Percentiles rank a stretch among this genome's conserved stretches.
Conservation (phyloP, 1,139 yeast genomes). For the Zygosaccharomyces pseudobailii region DNA sequence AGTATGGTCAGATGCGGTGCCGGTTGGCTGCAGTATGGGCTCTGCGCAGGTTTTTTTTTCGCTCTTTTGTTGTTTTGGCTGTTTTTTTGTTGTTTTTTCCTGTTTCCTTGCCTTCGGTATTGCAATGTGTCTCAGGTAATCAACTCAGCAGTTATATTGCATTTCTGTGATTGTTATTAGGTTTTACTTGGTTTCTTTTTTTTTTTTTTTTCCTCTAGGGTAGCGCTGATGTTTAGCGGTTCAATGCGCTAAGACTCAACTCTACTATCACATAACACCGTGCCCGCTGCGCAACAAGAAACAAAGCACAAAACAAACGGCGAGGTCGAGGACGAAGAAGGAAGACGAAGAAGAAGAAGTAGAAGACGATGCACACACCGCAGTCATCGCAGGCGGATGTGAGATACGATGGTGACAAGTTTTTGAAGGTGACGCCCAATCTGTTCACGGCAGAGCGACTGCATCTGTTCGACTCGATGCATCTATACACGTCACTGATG, state of each 20-base stretch:
- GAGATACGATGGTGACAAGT: conserved; percentile 13
- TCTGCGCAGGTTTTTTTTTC: not conserved
- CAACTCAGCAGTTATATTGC: not conserved
- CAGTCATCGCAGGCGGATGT: conserved; percentile 4
- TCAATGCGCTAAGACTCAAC: not conserved
- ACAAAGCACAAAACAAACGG: not conserved
- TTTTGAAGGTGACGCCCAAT: conserved; percentile 31
- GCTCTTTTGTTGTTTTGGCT: not conserved
- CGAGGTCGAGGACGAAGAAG: not conserved
- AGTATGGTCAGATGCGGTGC: not conserved
- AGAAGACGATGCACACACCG: not conserved
- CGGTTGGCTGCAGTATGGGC: not conserved
- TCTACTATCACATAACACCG: not conserved
- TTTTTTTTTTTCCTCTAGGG: not conserved
- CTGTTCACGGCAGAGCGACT: conserved; percentile 32
- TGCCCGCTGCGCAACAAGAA: not conserved
- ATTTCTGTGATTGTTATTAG: not conserved
- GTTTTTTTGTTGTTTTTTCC: not conserved
- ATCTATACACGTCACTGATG: conserved; percentile 29
- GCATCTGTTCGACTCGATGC: conserved; percentile 29
- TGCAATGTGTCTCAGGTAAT: not conserved
- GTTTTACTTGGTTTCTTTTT: not conserved
- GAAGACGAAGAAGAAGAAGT: not conserved
- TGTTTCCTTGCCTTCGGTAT: not conserved
- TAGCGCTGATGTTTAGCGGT: not conserved